Evolutionary conservation across 2,329 filamentous ascomycete species (phyloP).

Genomic region (Colletotrichum agaves): DNA sequence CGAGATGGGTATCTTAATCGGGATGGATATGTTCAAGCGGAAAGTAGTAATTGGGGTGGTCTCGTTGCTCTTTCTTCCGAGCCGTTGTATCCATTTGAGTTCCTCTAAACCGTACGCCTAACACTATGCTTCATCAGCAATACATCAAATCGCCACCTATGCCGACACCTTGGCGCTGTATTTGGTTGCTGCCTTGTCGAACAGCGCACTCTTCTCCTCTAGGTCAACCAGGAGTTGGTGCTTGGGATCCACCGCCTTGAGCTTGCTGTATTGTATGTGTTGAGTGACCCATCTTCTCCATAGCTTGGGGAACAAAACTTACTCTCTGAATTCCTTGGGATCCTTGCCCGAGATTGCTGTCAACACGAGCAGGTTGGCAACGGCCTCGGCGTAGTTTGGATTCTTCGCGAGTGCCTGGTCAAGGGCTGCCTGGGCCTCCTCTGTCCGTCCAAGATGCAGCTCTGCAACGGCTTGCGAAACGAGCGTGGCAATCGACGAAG

Average conservation of each 20-base stretch:
- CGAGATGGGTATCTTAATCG: constrained; percentile 1
- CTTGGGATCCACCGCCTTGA: constrained; percentile 69
- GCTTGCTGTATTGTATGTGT: constrained; percentile 51
- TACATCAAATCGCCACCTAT: constrained; percentile 29
- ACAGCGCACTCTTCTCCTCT: constrained; percentile 85
- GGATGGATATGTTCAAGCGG: constrained; percentile 35
- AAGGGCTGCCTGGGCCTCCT: constrained; percentile 89
- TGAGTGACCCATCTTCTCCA: constrained; percentile 20
- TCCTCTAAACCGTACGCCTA: constrained; percentile 39
- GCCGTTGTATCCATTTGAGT: constrained; percentile 31
- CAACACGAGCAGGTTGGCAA: constrained; percentile 86
- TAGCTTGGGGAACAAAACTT: constrained; percentile 46
- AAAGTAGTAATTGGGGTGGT: constrained; percentile 33
- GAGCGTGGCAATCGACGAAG: constrained; percentile 78
- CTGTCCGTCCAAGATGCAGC: constrained; percentile 86
- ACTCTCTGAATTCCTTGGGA: constrained; percentile 69
- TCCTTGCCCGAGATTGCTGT: constrained; percentile 82
- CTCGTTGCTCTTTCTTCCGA: constrained; percentile 37
- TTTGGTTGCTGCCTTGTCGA: constrained; percentile 87
- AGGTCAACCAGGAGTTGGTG: constrained; percentile 81
- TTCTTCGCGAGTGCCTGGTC: constrained; percentile 83
- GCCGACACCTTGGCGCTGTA: constrained; percentile 85
- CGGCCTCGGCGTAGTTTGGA: constrained; percentile 75
- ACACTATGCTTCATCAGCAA: constrained; percentile 37
- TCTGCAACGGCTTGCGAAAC: constrained; percentile 92